A percentile compares a stretch with the other conserved stretches of the same genome.
Evolutionary conservation across 768 basidiomycete genomes (phyloP).

Genomic region (Agaricus subrufescens): DNA sequence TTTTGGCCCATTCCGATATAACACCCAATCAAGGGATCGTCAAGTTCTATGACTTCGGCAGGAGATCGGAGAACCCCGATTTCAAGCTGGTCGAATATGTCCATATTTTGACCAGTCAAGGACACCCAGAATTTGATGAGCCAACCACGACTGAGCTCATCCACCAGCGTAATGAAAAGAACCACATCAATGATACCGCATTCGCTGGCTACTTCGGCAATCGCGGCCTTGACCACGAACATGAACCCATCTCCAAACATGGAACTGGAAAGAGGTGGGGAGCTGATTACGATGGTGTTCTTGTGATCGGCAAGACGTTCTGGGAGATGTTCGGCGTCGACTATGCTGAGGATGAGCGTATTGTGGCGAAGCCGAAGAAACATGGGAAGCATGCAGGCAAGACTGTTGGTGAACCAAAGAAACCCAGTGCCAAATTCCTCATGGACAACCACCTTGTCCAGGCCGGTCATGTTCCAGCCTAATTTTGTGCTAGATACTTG

Average conservation of each 20-base stretch:
- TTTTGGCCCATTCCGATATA: slow-evolving; percentile 57
- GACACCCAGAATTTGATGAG: slow-evolving; percentile 39
- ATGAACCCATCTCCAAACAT: not conserved
- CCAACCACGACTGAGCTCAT: not conserved
- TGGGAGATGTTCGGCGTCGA: slow-evolving; percentile 47
- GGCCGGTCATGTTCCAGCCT: too few relatives aligned
- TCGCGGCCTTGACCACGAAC: not conserved
- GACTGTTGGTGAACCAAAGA: too few relatives aligned
- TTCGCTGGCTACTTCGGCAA: not conserved
- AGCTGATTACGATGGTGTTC: not conserved
- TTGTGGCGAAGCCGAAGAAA: too few relatives aligned
- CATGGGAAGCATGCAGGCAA: too few relatives aligned
- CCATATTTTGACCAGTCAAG: slow-evolving; percentile 80
- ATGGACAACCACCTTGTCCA: too few relatives aligned
- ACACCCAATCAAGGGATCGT: slow-evolving; percentile 75
- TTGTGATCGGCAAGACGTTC: not conserved
- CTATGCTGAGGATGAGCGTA: slow-evolving; percentile 30
- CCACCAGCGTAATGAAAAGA: not conserved
- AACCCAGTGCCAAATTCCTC: too few relatives aligned
- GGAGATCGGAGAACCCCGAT: not conserved
- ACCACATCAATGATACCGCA: not conserved
- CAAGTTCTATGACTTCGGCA: slow-evolving; percentile 22
- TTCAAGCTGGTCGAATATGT: slow-evolving; percentile 31
- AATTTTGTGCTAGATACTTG: too few relatives aligned
- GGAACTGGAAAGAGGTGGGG: not conserved